phyloP scores from a whole-genome alignment of 768 basidiomycete species.

The Pilatotrama ljubarskyi region DNA sequence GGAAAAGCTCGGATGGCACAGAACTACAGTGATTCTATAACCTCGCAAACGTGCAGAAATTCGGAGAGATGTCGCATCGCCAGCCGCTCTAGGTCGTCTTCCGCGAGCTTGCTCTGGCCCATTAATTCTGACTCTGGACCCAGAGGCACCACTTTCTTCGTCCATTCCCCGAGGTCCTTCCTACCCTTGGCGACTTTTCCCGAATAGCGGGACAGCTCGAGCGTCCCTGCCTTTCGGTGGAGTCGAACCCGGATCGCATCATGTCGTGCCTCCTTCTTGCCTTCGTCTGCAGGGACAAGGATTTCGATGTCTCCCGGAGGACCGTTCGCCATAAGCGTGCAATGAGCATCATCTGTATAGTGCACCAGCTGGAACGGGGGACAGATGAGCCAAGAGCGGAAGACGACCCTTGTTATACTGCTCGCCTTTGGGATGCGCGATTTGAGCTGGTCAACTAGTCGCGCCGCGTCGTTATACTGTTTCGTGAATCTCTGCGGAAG shows the following conservation, averaged over 20 bases:
- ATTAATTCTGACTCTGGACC: not conserved
- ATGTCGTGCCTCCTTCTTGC: not conserved
- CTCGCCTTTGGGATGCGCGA: slow-evolving; percentile 53
- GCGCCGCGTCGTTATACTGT: slow-evolving; percentile 47
- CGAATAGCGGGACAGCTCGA: slow-evolving; percentile 27
- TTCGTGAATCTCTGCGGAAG: slow-evolving; percentile 46
- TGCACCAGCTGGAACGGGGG: slow-evolving; percentile 41
- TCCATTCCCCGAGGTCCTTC: slow-evolving; percentile 25
- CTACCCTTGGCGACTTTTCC: not conserved
- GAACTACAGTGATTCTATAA: too few species aligned
- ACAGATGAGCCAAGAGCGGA: not conserved
- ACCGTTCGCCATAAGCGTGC: slow-evolving; percentile 52
- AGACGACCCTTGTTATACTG: not conserved
- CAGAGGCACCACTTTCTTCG: slow-evolving; percentile 26
- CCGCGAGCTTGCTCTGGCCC: not conserved
- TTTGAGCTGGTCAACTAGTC: slow-evolving; percentile 49
- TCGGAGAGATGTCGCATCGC: slow-evolving; percentile 14
- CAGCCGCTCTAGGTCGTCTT: slow-evolving; percentile 15
- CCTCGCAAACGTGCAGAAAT: slow-evolving; percentile 25
- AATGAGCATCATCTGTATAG: slow-evolving; percentile 41
- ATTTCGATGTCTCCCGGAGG: slow-evolving; percentile 51
- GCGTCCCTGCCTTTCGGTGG: slow-evolving; percentile 6
- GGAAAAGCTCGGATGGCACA: too few species aligned
- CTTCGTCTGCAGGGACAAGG: slow-evolving; percentile 28
- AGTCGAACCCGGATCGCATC: slow-evolving; percentile 22